A percentile compares a stretch with the other conserved stretches of the same genome.
Conservation (phyloP, 176 grass and related monocot genomes). For the Oryza glumipatula region DNA sequence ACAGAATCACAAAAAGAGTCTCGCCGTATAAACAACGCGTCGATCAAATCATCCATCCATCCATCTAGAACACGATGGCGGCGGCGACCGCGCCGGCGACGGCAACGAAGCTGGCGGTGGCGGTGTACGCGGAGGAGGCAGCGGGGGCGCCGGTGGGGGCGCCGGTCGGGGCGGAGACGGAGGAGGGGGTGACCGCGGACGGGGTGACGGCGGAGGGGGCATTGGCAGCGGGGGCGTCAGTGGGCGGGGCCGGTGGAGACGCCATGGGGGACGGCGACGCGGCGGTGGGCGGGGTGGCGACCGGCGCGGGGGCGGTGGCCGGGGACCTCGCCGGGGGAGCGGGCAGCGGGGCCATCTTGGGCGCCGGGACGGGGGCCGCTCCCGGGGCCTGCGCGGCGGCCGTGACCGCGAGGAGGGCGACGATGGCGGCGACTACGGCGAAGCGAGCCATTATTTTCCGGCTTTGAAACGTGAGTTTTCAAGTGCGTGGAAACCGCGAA, state of each 20-base stretch:
- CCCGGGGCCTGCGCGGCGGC: conserved; percentile 44
- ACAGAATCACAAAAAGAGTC: conserved; percentile 39
- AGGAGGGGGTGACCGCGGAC: not conserved
- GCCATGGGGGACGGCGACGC: conserved; percentile 40
- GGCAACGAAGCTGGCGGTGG: conserved; percentile 38
- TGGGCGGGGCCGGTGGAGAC: conserved; percentile 39
- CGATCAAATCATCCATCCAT: not conserved
- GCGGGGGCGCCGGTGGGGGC: not conserved
- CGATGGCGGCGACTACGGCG: conserved; percentile 33
- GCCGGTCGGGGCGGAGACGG: conserved; percentile 3
- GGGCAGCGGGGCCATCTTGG: conserved; percentile 48
- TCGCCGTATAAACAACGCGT: conserved; percentile 37
- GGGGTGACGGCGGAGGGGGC: conserved; percentile 30
- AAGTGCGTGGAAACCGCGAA: not conserved
- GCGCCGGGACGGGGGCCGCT: conserved; percentile 38
- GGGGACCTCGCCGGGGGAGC: conserved; percentile 44
- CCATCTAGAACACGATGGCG: conserved; percentile 50
- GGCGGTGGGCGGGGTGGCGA: conserved; percentile 18
- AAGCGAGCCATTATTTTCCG: conserved; percentile 39
- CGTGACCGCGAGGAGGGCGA: conserved; percentile 37
- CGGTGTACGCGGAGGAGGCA: not conserved
- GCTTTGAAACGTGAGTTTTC: not conserved
- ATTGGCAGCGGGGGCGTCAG: not conserved
- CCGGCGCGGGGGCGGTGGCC: conserved; percentile 30
- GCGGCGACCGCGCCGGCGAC: conserved; percentile 49